Conservation (phyloP, 1,284 basidiomycete species). For the Testicularia cyperi region DNA sequence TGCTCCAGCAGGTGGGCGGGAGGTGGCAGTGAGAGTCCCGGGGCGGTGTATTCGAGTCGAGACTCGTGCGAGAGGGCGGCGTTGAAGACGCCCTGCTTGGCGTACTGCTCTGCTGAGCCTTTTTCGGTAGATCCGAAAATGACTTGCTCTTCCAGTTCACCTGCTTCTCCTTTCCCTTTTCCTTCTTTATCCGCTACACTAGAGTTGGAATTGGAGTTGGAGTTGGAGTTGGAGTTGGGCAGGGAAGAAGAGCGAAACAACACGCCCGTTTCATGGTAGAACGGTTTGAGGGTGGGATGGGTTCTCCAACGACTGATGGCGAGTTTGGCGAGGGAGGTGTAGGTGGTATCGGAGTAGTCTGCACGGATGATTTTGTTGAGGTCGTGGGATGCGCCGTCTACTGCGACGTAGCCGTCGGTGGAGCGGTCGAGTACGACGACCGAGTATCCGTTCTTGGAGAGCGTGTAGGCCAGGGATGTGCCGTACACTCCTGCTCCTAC, state of each 20-base stretch:
- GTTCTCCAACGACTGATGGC: slow-evolving; percentile 73
- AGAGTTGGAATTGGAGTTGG: too few species aligned
- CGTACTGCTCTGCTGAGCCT: slow-evolving; percentile 33
- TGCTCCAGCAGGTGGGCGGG: slow-evolving; percentile 17
- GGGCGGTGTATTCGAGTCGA: slow-evolving; percentile 5
- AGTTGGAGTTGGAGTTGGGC: too few species aligned
- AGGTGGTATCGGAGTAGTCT: slow-evolving; percentile 63
- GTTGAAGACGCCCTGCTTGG: slow-evolving; percentile 18
- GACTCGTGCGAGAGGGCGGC: slow-evolving; percentile 9
- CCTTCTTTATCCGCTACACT: too few species aligned
- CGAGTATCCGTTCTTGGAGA: slow-evolving; percentile 73
- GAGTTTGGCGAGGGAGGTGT: slow-evolving; percentile 71
- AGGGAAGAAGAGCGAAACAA: slow-evolving; percentile 48
- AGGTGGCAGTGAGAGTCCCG: not conserved
- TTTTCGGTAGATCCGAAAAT: too few species aligned
- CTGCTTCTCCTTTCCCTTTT: not conserved
- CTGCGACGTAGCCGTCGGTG: slow-evolving; percentile 62
- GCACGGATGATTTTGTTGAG: slow-evolving; percentile 72
- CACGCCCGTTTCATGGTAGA: slow-evolving; percentile 53
- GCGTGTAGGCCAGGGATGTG: slow-evolving; percentile 70
- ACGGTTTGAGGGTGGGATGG: slow-evolving; percentile 12
- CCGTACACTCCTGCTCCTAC: slow-evolving; percentile 85
- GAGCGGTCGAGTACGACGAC: slow-evolving; percentile 68
- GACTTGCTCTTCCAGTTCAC: too few species aligned
- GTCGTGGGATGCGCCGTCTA: slow-evolving; percentile 79